Evolutionary conservation across 805 yeast genomes (phyloP), one percentile per base, ranked within the genome.

Genomic region (Metschnikowia similis): DNA sequence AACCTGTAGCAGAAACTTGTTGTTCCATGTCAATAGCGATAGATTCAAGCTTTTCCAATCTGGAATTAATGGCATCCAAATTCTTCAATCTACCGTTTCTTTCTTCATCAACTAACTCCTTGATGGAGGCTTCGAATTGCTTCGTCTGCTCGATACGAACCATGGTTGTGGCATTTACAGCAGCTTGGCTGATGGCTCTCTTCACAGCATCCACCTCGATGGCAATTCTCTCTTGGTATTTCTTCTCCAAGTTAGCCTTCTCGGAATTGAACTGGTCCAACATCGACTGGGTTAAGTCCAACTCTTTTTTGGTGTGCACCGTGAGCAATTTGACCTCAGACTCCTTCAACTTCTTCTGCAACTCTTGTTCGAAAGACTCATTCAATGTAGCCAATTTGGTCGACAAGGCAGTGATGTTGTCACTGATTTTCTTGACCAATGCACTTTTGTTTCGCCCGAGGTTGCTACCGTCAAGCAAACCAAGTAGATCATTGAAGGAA

Each of bases 61-160:
- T 76, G 9, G 70, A 54, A 57, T 79, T 73, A 49, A 94, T 75
- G 49, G 82, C 80, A 32, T 77, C 76, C 60, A 94, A 75, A 59
- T 85, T 76, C 42, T 85, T 76, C 59, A 91, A 79, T 63, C 94
- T 84, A 28, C 90, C 89, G 55, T 84, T 76, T 70, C 98, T 84
- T 74, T 73, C 77, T 43, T 59, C 48, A 54, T 72, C 68, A 48
- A 91, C 78, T 51, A 78, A 78, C 48, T 79, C 76, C 41, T 76
- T 64, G 43, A 89, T 74, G 50, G 80, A 72, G 47, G 75, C 71
- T 54, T 83, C 80, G 64, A 87, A 83, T 61, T 81, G 83, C 56
- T 83, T 79, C 51, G 89, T 81, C 58, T 86, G 85, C 56, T 82
- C 84, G 45, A 84, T 71, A 60, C 88, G 80, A 49, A 84, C 81